Base-by-base conservation (phyloP, 2,329 filamentous ascomycete species). In the Colletotrichum navitas region DNA sequence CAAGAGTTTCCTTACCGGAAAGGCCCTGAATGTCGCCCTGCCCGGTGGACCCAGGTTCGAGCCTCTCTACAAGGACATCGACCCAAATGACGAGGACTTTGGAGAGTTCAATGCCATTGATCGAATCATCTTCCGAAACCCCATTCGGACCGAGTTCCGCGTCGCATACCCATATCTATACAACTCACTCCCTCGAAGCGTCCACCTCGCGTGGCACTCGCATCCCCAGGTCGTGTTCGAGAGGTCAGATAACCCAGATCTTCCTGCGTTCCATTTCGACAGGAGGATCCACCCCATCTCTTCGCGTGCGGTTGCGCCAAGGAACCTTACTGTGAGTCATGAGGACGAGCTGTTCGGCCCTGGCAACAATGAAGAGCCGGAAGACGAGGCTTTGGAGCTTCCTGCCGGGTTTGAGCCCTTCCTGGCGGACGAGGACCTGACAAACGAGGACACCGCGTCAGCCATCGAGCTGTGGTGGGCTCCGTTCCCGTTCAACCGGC, bases 51-150 rank as follows among this genome's bases (percentile, higher is more conserved):
- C 96, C 73, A 91, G 96, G 39, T 99, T 99, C 74, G 96, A 99
- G 82, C 96, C 96, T 32, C 82, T 99, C 26, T 99, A 98, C 86
- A 99, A 99, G 83, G 96, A 99, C 77, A 95, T 99, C 73, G 95
- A 99, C 80, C 96, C 96, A 2, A 99, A 99, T 77, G 95, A 98
- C 76, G 96, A 99, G 81, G 96, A 99, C 79, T 99, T 99, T 82
- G 96, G 96, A 82, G 96, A 99, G 82, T 99, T 99, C 87, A 99
- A 99, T 79, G 96, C 96, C 43, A 99, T 99, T 77, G 96, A 99
- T 79, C 94, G 97, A 76, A 99, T 99, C 82, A 99, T 99, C 76
- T 99, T 99, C 87, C 93, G 96, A 75, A 92, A 93, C 58, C 95
- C 95, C 0, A 97, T 98, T 75, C 91, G 95, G 76, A 99, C 95